A percentile compares a stretch with the other conserved stretches of the same genome.
Evolutionary conservation across 2,329 filamentous ascomycete species (phyloP).

Genomic region (Neopestalotiopsis sp.): DNA sequence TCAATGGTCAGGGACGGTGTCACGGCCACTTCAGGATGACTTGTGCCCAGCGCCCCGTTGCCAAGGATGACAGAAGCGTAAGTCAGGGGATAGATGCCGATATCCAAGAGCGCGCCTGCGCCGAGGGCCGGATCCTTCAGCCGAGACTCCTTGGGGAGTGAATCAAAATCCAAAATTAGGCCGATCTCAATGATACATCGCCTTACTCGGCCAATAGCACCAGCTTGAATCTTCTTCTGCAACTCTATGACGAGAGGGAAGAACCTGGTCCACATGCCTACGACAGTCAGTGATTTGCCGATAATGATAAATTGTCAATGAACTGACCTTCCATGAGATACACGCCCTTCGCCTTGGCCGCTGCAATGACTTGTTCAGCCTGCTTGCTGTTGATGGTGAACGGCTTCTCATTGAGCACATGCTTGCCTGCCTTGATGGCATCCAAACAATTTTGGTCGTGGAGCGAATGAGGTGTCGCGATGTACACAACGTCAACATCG

Average conservation of each 20-base stretch:
- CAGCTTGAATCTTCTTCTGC: neutral
- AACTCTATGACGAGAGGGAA: neutral
- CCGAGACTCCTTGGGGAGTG: neutral
- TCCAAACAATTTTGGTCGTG: conserved; percentile 1
- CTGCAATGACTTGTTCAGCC: conserved; percentile 2
- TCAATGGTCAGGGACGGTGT: neutral
- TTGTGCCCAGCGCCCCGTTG: neutral
- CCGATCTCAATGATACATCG: conserved; percentile 3
- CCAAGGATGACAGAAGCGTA: conserved; percentile 1
- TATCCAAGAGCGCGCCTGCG: neutral
- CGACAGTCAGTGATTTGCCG: neutral
- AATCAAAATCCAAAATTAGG: neutral
- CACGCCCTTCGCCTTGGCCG: neutral
- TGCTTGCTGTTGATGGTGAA: conserved; percentile 5
- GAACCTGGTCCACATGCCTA: conserved; percentile 10
- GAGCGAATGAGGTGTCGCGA: conserved; percentile 4
- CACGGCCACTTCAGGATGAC: neutral
- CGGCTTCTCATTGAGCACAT: conserved; percentile 2
- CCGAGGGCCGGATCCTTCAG: conserved; percentile 2
- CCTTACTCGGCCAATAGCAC: neutral
- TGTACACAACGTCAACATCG: conserved; percentile 3
- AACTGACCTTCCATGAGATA: conserved; percentile 6
- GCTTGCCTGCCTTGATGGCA: neutral
- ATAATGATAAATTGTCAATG: neutral
- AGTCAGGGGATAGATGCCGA: conserved; percentile 4